These are phyloP conservation scores for Salvia rosmarinus DNA, from an alignment of 257 asterid genomes.

Conservation along the genomic window DNA sequence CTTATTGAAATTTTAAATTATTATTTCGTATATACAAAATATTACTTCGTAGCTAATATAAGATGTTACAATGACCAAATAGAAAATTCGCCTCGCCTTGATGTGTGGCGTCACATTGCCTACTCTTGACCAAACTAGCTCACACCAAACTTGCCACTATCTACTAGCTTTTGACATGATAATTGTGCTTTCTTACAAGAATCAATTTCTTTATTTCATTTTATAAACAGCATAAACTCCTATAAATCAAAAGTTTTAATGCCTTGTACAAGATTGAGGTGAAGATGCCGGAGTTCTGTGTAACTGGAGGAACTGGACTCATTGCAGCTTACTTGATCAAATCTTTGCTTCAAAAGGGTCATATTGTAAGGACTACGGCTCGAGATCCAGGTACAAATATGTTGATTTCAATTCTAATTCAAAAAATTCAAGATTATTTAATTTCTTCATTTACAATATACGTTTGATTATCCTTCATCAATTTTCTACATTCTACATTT, in stretches of 20 bases:
- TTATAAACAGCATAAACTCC: background rate
- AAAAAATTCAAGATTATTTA: background rate
- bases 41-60: too few relatives aligned
- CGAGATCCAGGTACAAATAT: slow-evolving; percentile 67
- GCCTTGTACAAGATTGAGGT: background rate
- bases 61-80: too few relatives aligned
- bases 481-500: background rate
- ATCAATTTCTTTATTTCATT: background rate
- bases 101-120: background rate
- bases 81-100: too few relatives aligned
- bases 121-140: slow-evolving; percentile 26
- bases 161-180: background rate
- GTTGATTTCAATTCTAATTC: background rate
- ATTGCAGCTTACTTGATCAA: slow-evolving; percentile 81
- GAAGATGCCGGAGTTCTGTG: slow-evolving; percentile 71
- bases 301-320: slow-evolving; percentile 91
- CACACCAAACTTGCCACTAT: slow-evolving; percentile 30
- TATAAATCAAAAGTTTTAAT: slow-evolving; percentile 8
- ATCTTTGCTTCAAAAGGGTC: slow-evolving; percentile 68
- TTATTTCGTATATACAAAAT: too few relatives aligned
- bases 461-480: too few relatives aligned
- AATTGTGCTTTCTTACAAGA: slow-evolving; percentile 12
- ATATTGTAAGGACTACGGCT: slow-evolving; percentile 68
- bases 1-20: too few relatives aligned
- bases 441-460: background rate